Conservation (phyloP, 2,329 filamentous ascomycete species). For the Sporothrix variecibatus region DNA sequence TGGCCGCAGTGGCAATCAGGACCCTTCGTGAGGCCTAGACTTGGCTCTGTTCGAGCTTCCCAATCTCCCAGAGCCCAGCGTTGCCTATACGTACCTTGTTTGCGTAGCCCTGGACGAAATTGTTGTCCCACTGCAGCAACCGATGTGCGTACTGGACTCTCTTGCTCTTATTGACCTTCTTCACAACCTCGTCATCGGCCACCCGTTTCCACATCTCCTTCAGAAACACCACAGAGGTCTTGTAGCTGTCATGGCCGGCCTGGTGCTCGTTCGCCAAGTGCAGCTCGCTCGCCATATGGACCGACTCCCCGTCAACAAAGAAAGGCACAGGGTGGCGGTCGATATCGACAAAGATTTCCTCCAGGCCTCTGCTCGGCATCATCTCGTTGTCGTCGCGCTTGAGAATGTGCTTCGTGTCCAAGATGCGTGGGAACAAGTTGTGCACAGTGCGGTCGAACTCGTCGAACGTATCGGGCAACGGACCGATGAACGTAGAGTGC, state of each 20-base stretch:
- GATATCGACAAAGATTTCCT: conserved; percentile 25
- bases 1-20: not conserved
- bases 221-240: conserved; percentile 47
- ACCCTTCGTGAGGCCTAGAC: not conserved
- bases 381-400: conserved; percentile 74
- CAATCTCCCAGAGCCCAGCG: conserved; percentile 27
- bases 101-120: conserved; percentile 31
- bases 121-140: conserved; percentile 31
- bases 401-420: conserved; percentile 75
- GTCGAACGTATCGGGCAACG: conserved; percentile 54
- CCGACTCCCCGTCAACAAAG: not conserved
- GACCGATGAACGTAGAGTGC: conserved; percentile 62
- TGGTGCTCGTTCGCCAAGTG: conserved; percentile 18
- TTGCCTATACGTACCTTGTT: conserved; percentile 34
- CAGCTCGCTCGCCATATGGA: not conserved
- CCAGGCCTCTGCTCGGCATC: conserved; percentile 49
- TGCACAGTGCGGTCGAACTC: conserved; percentile 56
- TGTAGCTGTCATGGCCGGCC: conserved; percentile 31
- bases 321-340: not conserved
- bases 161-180: not conserved
- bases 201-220: conserved; percentile 33
- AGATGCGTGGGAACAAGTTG: conserved; percentile 45
- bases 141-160: not conserved
- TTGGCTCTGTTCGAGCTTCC: not conserved
- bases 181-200: not conserved